Evolutionary conservation across 2,329 filamentous ascomycete species (phyloP), one percentile per base, ranked within the genome.

Genomic region (Verticillium zaregamsianum): DNA sequence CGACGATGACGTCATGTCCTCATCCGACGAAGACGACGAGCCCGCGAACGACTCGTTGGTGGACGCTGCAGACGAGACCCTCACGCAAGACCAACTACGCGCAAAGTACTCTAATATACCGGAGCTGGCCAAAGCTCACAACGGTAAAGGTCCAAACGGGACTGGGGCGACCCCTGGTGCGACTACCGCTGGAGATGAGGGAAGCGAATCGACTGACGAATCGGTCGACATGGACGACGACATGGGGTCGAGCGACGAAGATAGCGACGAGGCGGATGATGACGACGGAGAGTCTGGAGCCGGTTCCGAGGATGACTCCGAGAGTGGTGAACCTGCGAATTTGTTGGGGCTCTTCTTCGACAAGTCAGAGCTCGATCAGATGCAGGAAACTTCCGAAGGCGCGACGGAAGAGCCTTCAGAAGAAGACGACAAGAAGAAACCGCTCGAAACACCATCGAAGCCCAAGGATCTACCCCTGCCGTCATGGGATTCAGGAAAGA

Each of bases 221-320:
- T 89, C 87, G 2, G 77, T 89, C 25, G 86, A 88, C 67, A 90
- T 90, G 86, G 86, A 89, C 65, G 86, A 89, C 63, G 86, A 89
- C 61, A 74, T 87, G 66, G 85, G 84, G 3, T 86, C 85, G 3
- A 85, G 81, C 32, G 85, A 88, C 70, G 78, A 80, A 20, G 80
- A 77, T 55, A 66, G 61, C 58, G 77, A 76, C 35, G 79, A 75
- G 6, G 78, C 78, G 3, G 73, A 75, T 32, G 72, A 73, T 8
- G 72, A 74, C 2, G 74, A 73, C 2, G 76, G 74, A 5, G 80
- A 79, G 17, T 71, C 78, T 17, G 75, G 76, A 14, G 78, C 78
- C n/a, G 78, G 77, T 3, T 79, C 80, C 11, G 80, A 80, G 6
- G 77, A 74, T 5, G 80, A 73, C 28, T 73, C 74, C 31, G 76